Evolutionary conservation across 441 rosid species (phyloP).

Genomic region (Bocquillonia castaneifolia): DNA sequence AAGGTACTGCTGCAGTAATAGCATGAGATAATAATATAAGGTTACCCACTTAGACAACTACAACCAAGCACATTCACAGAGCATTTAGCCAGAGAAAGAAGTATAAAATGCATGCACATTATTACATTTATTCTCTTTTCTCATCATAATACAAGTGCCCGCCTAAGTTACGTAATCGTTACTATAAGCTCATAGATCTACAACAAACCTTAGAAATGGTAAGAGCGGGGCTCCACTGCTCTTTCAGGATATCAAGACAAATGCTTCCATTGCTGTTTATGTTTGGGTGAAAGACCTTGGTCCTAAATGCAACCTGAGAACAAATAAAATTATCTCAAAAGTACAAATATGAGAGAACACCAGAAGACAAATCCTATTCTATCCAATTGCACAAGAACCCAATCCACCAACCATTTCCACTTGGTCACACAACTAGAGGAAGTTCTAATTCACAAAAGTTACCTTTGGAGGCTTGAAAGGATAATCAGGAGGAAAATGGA

Average conservation of each 20-base stretch:
- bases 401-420: background rate
- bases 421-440: background rate
- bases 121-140: background rate
- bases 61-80: no score
- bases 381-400: background rate
- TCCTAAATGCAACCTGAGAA: slow-evolving; percentile 43
- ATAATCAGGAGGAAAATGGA: slow-evolving; percentile 73
- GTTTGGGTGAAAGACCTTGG: slow-evolving; percentile 70
- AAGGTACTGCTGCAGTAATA: no score
- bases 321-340: background rate
- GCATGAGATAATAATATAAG: no score
- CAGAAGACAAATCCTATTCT: background rate
- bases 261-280: slow-evolving; percentile 73
- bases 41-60: no score
- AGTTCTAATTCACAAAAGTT: background rate
- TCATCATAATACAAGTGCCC: no score
- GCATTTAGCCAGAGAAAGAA: no score
- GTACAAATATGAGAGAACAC: background rate
- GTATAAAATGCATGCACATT: background rate
- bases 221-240: slow-evolving; percentile 73
- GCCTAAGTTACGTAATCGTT: background rate
- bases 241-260: slow-evolving; percentile 70
- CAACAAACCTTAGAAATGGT: slow-evolving; percentile 60
- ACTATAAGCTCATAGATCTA: background rate
- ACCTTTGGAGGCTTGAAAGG: slow-evolving; percentile 40